Conservation (phyloP, 1,284 basidiomycete species). For the Phlebopus sp. region DNA sequence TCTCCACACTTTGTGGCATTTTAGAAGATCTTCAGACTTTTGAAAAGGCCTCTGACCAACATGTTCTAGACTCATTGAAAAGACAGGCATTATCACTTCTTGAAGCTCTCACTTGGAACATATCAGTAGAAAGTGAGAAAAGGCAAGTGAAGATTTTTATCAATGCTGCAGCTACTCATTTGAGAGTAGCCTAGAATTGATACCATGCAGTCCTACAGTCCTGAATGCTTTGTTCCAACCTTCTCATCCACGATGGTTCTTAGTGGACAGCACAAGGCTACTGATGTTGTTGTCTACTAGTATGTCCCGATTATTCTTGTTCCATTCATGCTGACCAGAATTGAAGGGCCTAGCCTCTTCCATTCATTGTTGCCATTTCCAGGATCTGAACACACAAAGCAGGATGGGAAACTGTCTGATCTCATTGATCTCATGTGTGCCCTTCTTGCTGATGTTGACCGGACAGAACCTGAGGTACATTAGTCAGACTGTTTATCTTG, state of each 20-base stretch:
- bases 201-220: constrained; percentile 40
- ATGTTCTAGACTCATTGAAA: constrained; percentile 33
- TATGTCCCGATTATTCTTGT: constrained; percentile 35
- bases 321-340: constrained; percentile 16
- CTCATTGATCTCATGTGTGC: constrained; percentile 49
- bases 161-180: constrained; percentile 4
- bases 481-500: constrained; percentile 6
- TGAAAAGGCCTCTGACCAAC: constrained; percentile 22
- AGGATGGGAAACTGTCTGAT: constrained; percentile 22
- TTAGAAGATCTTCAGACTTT: constrained; percentile 38
- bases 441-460: constrained; percentile 46
- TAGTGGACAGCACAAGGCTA: constrained; percentile 44
- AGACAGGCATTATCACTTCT: constrained; percentile 46
- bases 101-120: constrained; percentile 51
- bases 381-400: constrained; percentile 8
- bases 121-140: constrained; percentile 40
- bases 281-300: constrained; percentile 57
- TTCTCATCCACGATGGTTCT: constrained; percentile 48
- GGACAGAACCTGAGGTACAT: constrained; percentile 42
- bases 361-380: constrained; percentile 37
- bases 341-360: constrained; percentile 39
- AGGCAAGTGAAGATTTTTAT: constrained; percentile 35
- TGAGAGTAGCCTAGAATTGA: constrained; percentile 37
- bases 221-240: constrained; percentile 48
- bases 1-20: constrained; percentile 42